Conservation (phyloP, 2,329 filamentous ascomycete genomes). For the Fusarium dimerum region DNA sequence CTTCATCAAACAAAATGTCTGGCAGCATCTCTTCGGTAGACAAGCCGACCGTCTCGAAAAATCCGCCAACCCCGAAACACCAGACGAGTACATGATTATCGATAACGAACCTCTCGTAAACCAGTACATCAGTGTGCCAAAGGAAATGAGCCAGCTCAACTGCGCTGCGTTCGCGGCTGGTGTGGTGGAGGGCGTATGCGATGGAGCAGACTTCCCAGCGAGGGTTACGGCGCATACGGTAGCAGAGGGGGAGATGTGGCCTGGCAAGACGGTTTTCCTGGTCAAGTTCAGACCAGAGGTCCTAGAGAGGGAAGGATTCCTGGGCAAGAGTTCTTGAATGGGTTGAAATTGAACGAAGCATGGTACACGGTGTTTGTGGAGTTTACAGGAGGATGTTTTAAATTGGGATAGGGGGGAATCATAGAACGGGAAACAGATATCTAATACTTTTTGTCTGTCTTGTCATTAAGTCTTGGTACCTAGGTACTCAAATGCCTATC, state of each 20-base stretch:
- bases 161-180: conserved; percentile 95
- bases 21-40: conserved; percentile 88
- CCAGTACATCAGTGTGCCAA: conserved; percentile 87
- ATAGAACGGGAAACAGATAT: conserved; percentile 6
- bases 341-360: not conserved
- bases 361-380: conserved; percentile 11
- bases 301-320: conserved; percentile 83
- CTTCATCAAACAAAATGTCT: conserved; percentile 90
- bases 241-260: conserved; percentile 81
- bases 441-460: conserved; percentile 11
- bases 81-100: conserved; percentile 98
- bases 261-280: conserved; percentile 91
- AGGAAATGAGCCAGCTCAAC: conserved; percentile 95
- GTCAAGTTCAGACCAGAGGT: conserved; percentile 92
- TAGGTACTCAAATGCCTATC: conserved; percentile 10
- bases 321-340: conserved; percentile 56
- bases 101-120: conserved; percentile 98
- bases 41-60: conserved; percentile 93
- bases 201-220: conserved; percentile 86
- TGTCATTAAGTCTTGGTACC: conserved; percentile 3
- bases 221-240: conserved; percentile 87
- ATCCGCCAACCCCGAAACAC: conserved; percentile 75
- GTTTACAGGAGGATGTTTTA: conserved; percentile 15
- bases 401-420: conserved; percentile 5
- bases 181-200: conserved; percentile 92